Conservation (phyloP, 2,329 filamentous ascomycete genomes). For the Alternaria panax region DNA sequence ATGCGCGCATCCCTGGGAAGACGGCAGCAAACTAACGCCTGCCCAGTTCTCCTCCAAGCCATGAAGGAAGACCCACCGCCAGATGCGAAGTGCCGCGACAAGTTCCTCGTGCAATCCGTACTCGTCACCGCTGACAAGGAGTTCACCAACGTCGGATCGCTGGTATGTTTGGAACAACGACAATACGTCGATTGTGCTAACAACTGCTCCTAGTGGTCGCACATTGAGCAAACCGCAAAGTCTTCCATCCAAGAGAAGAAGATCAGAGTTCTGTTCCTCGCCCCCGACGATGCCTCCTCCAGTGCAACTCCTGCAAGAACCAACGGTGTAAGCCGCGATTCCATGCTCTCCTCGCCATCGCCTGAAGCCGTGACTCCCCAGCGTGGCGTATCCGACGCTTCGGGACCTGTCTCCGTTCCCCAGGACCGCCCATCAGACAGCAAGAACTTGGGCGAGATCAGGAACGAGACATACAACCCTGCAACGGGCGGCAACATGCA, state of each 20-base stretch:
- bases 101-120: constrained; percentile 95
- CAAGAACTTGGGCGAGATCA: constrained; percentile 53
- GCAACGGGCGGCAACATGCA: constrained; percentile 45
- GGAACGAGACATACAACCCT: constrained; percentile 52
- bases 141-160: constrained; percentile 77
- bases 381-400: constrained; percentile 43
- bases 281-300: constrained; percentile 61
- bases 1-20: constrained; percentile 20
- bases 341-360: constrained; percentile 59
- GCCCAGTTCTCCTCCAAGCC: constrained; percentile 86
- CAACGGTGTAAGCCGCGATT: constrained; percentile 45
- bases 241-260: constrained; percentile 87
- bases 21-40: constrained; percentile 36
- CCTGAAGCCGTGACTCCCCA: constrained; percentile 59
- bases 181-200: constrained; percentile 10
- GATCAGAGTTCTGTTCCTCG: constrained; percentile 88
- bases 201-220: constrained; percentile 69
- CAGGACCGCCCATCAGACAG: constrained; percentile 50
- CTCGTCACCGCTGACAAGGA: constrained; percentile 84
- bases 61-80: constrained; percentile 93
- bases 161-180: constrained; percentile 66
- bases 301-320: constrained; percentile 43
- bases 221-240: constrained; percentile 77
- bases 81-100: constrained; percentile 93
- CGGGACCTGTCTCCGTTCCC: constrained; percentile 49